phyloP scores from a whole-genome alignment of 148 eudicot species.

The Fagopyrum homotropicum region DNA sequence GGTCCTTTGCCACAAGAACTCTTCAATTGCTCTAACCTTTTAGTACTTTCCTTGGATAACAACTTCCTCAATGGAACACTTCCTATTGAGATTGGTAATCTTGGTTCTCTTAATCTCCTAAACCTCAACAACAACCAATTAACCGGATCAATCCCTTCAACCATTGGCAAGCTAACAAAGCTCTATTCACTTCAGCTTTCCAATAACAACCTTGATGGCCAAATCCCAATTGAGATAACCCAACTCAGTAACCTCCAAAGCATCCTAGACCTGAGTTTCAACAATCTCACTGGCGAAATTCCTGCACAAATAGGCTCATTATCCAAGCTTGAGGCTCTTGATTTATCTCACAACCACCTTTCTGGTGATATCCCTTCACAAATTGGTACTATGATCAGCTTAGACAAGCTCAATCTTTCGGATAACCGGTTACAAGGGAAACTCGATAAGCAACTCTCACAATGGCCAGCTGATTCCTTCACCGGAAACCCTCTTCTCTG shows the following conservation, averaged over 20 bases:
- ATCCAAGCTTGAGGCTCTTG: constrained; percentile 65
- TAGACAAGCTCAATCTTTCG: constrained; percentile 70
- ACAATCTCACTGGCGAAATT: constrained; percentile 62
- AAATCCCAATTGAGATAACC: constrained; percentile 65
- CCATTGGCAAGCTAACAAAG: constrained; percentile 62
- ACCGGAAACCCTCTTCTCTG: constrained; percentile 65
- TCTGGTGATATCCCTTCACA: constrained; percentile 60
- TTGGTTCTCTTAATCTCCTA: constrained; percentile 70
- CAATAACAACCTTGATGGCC: constrained; percentile 54
- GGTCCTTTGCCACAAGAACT: constrained; percentile 66
- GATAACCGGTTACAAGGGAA: constrained; percentile 74
- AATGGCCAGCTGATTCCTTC: constrained; percentile 68
- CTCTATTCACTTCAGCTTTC: constrained; percentile 74
- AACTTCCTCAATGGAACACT: constrained; percentile 61
- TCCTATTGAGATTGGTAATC: constrained; percentile 56
- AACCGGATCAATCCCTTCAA: constrained; percentile 61
- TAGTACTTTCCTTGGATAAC: constrained; percentile 56
- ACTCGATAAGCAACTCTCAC: constrained; percentile 45
- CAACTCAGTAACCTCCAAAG: constrained; percentile 72
- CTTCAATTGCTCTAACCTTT: constrained; percentile 69
- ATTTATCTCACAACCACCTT: constrained; percentile 79
- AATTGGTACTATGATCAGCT: constrained; percentile 73
- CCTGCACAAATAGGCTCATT: constrained; percentile 61
- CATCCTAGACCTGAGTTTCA: constrained; percentile 68
- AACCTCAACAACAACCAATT: constrained; percentile 53